These are phyloP conservation scores for Penicillium salamii DNA, from an alignment of 495 filamentous ascomycete genomes.

Conservation along the genomic window DNA sequence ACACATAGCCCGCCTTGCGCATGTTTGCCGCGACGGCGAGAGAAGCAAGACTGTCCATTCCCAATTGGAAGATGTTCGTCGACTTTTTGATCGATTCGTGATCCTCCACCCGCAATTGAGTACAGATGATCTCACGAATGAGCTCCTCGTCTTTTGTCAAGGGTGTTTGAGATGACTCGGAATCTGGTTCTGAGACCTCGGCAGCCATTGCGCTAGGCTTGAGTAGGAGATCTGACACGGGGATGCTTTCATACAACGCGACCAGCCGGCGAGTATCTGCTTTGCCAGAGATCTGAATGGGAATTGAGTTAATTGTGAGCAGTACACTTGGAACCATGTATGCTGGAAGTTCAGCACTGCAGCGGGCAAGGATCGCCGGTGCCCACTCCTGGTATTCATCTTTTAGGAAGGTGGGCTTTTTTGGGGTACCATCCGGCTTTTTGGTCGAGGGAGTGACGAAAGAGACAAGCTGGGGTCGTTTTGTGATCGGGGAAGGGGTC, in stretches of 20 bases:
- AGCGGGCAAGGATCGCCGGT: slow-evolving; percentile 13
- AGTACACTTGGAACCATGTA: slow-evolving; percentile 42
- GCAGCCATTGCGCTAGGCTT: too few relatives aligned
- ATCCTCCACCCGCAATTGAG: too few relatives aligned
- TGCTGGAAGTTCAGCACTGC: slow-evolving; percentile 26
- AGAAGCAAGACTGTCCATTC: slow-evolving; percentile 26
- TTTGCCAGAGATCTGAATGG: slow-evolving; percentile 32
- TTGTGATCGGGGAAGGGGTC: slow-evolving; percentile 15
- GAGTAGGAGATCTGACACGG: slow-evolving; percentile 1
- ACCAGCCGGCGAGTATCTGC: slow-evolving; percentile 30
- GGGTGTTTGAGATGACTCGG: too few relatives aligned
- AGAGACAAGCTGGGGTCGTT: slow-evolving; percentile 21
- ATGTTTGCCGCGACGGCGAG: slow-evolving; percentile 59
- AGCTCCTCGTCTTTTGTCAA: too few relatives aligned
- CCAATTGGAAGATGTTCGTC: slow-evolving; percentile 37
- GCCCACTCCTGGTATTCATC: neutral
- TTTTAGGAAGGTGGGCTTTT: neutral
- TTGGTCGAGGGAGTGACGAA: slow-evolving; percentile 14
- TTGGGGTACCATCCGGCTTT: neutral
- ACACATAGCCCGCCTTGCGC: slow-evolving; percentile 47
- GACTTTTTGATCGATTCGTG: neutral
- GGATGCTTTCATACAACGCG: slow-evolving; percentile 15
- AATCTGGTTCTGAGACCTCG: too few relatives aligned
- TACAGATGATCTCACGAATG: too few relatives aligned
- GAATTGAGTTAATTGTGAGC: slow-evolving; percentile 23